Conservation (phyloP, 176 grass and related monocot genomes). For the Ensete glaucum region DNA sequence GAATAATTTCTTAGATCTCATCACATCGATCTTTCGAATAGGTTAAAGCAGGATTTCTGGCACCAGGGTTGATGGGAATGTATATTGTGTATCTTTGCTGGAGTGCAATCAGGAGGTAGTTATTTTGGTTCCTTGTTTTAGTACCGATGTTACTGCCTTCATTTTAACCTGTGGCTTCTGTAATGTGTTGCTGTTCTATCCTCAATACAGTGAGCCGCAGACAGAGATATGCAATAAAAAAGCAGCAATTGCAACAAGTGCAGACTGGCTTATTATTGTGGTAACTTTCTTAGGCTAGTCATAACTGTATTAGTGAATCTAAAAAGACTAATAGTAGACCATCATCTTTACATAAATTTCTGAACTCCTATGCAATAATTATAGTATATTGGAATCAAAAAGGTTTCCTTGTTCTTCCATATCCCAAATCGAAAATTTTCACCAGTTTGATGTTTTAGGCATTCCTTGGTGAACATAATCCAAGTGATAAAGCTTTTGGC, state of each 20-base stretch:
- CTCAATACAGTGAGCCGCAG: slow-evolving; percentile 52
- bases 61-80: slow-evolving; percentile 79
- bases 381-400: not conserved
- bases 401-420: not conserved
- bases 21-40: slow-evolving; percentile 9
- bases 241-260: slow-evolving; percentile 44
- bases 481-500: too few species aligned
- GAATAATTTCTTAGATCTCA: too few species aligned
- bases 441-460: too few species aligned
- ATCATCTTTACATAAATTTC: not conserved
- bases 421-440: too few species aligned
- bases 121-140: not conserved
- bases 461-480: too few species aligned
- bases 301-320: not conserved
- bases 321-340: not conserved
- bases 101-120: slow-evolving; percentile 77
- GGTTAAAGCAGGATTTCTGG: slow-evolving; percentile 77
- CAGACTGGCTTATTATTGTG: slow-evolving; percentile 80
- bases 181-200: not conserved
- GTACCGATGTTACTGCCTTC: not conserved
- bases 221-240: slow-evolving; percentile 76
- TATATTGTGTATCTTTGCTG: slow-evolving; percentile 94
- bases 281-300: slow-evolving; percentile 24
- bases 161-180: slow-evolving; percentile 40
- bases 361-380: not conserved